phyloP scores from a whole-genome alignment of 495 filamentous ascomycete genomes.

The Penicillium soppii region DNA sequence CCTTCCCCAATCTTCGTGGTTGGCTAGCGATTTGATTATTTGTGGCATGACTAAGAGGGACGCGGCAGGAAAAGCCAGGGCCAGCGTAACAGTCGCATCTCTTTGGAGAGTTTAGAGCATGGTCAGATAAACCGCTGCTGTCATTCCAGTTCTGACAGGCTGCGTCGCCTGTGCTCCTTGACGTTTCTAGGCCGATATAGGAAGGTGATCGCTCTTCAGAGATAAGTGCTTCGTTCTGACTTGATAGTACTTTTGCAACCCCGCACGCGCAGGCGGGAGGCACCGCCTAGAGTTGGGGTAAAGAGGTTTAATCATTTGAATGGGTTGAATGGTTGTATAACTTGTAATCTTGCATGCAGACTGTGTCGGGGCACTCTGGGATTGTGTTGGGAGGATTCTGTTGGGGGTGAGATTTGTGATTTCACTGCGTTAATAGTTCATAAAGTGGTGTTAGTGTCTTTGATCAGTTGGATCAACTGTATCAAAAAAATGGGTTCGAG shows the following conservation, averaged over 20 bases:
- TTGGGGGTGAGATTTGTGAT: background rate
- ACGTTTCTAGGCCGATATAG: background rate
- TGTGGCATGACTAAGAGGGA: background rate
- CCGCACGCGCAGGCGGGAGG: background rate
- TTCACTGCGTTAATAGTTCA: background rate
- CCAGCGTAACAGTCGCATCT: background rate
- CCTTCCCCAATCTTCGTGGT: background rate
- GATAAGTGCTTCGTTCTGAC: background rate
- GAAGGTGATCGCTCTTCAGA: conserved; percentile 1
- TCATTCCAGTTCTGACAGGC: background rate
- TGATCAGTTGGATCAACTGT: background rate
- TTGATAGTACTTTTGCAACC: background rate
- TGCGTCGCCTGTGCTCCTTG: background rate
- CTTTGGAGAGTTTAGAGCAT: background rate
- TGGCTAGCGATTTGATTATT: background rate
- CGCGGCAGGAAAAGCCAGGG: background rate
- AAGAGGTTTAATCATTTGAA: background rate
- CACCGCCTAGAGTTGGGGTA: background rate
- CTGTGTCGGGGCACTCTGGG: background rate
- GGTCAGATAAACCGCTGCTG: background rate
- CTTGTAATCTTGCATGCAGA: background rate
- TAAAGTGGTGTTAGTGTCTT: background rate
- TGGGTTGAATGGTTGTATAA: background rate
- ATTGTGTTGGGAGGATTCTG: background rate
- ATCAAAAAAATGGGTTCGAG: background rate